Conservation (phyloP, 2,329 filamentous ascomycete species). For the Sporothrix schenckii region DNA sequence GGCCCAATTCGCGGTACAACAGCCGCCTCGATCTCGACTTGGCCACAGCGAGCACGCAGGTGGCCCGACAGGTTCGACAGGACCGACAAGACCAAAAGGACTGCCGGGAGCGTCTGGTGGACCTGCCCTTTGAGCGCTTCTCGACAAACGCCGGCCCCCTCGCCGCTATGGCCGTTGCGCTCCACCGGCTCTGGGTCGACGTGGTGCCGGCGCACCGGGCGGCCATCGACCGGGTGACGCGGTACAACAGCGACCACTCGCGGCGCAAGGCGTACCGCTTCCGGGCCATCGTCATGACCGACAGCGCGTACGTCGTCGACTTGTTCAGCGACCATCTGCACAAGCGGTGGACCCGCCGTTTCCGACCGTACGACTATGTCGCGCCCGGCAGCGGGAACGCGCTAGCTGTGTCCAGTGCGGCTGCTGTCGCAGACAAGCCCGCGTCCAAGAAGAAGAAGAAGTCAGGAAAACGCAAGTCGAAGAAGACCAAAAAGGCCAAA, state of each 20-base stretch:
- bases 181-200: conserved; percentile 21
- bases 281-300: conserved; percentile 26
- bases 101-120: background rate
- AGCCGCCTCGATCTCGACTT: background rate
- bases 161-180: conserved; percentile 24
- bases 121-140: conserved; percentile 23
- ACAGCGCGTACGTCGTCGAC: conserved; percentile 25
- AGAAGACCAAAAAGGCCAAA: background rate
- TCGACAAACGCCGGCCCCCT: conserved; percentile 27
- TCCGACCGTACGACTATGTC: background rate
- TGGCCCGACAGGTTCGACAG: too few relatives aligned
- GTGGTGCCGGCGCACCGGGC: conserved; percentile 28
- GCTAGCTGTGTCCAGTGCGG: too few relatives aligned
- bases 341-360: conserved; percentile 11
- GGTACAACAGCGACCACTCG: conserved; percentile 30
- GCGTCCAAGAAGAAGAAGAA: background rate
- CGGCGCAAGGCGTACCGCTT: conserved; percentile 32
- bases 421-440: background rate
- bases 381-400: too few relatives aligned
- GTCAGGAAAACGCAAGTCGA: conserved; percentile 7
- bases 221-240: conserved; percentile 27
- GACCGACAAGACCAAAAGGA: too few relatives aligned
- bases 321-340: conserved; percentile 9
- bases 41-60: conserved; percentile 16
- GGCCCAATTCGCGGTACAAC: conserved; percentile 20